Evolutionary conservation across 495 filamentous ascomycete species (phyloP).

Genomic region (Paragyromitra xinjiangensis): DNA sequence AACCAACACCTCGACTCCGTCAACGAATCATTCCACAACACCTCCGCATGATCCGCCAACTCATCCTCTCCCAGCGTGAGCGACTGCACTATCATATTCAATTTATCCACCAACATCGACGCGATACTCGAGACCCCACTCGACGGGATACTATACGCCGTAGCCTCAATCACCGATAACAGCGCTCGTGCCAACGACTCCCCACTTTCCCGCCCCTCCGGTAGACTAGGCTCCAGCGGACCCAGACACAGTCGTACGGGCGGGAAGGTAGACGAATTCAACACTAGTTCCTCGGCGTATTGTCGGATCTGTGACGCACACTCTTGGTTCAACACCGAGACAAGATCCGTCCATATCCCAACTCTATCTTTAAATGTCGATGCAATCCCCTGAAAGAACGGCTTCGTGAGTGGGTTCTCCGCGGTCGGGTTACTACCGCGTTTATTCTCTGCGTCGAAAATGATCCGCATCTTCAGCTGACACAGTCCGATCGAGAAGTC

Average conservation of each 20-base stretch:
- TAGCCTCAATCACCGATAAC: slow-evolving; percentile 59
- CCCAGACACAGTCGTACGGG: slow-evolving; percentile 40
- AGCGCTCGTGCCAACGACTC: slow-evolving; percentile 55
- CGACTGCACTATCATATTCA: slow-evolving; percentile 55
- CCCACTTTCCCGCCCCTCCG: slow-evolving; percentile 49
- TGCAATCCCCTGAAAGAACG: slow-evolving; percentile 55
- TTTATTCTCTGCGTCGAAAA: slow-evolving; percentile 52
- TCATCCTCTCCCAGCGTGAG: slow-evolving; percentile 46
- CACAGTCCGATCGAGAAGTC: slow-evolving; percentile 57
- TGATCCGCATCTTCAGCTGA: slow-evolving; percentile 58
- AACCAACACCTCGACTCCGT: slow-evolving; percentile 54
- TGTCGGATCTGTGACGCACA: slow-evolving; percentile 52
- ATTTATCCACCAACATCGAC: slow-evolving; percentile 49
- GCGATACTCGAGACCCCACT: slow-evolving; percentile 39
- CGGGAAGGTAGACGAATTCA: slow-evolving; percentile 51
- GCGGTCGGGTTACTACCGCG: slow-evolving; percentile 13
- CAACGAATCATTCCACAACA: slow-evolving; percentile 46
- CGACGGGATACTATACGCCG: slow-evolving; percentile 53
- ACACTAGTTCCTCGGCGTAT: slow-evolving; percentile 55
- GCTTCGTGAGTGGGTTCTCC: slow-evolving; percentile 53
- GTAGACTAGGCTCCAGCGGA: slow-evolving; percentile 41
- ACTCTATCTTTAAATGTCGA: slow-evolving; percentile 52
- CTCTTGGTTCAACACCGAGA: slow-evolving; percentile 55
- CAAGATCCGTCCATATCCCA: slow-evolving; percentile 54
- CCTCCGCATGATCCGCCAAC: slow-evolving; percentile 33